These are phyloP conservation scores for Neurospora pannonica DNA, from an alignment of 495 filamentous ascomycete species.

Conservation along the genomic window DNA sequence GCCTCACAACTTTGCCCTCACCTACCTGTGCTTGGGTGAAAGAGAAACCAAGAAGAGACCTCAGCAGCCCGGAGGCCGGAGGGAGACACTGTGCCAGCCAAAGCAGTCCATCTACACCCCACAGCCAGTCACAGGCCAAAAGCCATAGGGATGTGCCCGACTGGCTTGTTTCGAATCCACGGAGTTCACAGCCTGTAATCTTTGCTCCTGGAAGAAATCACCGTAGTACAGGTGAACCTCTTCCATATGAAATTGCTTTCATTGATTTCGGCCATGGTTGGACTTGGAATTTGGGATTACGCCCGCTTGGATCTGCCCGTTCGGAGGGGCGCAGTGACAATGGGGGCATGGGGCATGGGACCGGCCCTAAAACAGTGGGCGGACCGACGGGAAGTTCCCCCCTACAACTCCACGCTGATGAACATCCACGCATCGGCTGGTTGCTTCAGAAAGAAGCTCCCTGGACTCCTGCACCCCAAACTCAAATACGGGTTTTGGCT, in stretches of 20 bases:
- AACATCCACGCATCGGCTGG: background rate
- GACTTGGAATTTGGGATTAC: background rate
- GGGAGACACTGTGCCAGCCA: background rate
- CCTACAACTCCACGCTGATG: background rate
- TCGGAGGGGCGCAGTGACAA: background rate
- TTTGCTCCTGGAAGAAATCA: background rate
- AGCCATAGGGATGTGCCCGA: background rate
- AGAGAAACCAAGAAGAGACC: background rate
- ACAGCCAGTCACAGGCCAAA: conserved; percentile 2
- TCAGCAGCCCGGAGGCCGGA: background rate
- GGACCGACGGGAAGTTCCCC: background rate
- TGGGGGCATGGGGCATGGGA: background rate
- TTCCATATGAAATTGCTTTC: background rate
- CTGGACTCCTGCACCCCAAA: background rate
- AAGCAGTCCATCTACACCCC: background rate
- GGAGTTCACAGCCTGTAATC: conserved; percentile 2
- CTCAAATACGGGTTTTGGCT: background rate
- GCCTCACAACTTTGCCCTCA: background rate
- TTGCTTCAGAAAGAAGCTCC: background rate
- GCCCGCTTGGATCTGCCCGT: background rate
- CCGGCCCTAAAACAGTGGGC: background rate
- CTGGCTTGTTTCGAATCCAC: conserved; percentile 8
- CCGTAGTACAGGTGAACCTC: background rate
- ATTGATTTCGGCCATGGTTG: background rate
- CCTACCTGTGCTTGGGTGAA: background rate